phyloP scores from a whole-genome alignment of 495 filamentous ascomycete genomes.

The Penicillium odoratum region DNA sequence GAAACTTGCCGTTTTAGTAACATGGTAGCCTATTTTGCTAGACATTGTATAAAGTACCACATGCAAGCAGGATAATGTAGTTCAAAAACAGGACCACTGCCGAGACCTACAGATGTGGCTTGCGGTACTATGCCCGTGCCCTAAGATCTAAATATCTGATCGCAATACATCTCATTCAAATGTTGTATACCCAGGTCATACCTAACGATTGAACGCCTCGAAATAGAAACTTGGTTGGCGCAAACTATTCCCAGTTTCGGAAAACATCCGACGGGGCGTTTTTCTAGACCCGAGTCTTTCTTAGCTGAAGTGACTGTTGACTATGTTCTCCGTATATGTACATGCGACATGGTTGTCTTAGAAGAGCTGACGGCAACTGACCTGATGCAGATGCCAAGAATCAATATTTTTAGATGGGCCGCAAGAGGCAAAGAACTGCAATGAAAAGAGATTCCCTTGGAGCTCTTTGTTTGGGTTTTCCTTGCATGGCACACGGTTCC shows the following conservation, averaged over 20 bases:
- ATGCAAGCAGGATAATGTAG: not conserved
- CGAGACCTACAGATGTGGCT: not conserved
- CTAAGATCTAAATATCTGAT: conserved; percentile 1
- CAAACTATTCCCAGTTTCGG: not conserved
- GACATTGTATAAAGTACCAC: not conserved
- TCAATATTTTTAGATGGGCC: conserved; percentile 1
- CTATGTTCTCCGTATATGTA: not conserved
- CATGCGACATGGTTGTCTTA: not conserved
- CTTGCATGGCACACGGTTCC: conserved; percentile 5
- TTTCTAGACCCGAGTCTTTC: not conserved
- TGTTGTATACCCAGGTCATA: too few species aligned
- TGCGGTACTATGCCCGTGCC: not conserved
- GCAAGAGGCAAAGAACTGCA: not conserved
- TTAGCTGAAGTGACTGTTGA: not conserved
- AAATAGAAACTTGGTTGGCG: not conserved
- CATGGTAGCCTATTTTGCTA: not conserved
- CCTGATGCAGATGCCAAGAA: conserved; percentile 1
- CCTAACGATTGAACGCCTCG: too few species aligned
- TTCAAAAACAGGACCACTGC: not conserved
- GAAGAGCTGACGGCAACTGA: not conserved
- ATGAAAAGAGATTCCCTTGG: not conserved
- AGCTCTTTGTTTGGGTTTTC: conserved; percentile 1
- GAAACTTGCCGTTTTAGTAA: not conserved
- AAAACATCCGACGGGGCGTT: not conserved
- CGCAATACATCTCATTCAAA: not conserved